Percentiles rank a stretch among this genome's conserved stretches.
Conservation (phyloP, 2,329 filamentous ascomycete genomes). For the Hypoxylon sp. region DNA sequence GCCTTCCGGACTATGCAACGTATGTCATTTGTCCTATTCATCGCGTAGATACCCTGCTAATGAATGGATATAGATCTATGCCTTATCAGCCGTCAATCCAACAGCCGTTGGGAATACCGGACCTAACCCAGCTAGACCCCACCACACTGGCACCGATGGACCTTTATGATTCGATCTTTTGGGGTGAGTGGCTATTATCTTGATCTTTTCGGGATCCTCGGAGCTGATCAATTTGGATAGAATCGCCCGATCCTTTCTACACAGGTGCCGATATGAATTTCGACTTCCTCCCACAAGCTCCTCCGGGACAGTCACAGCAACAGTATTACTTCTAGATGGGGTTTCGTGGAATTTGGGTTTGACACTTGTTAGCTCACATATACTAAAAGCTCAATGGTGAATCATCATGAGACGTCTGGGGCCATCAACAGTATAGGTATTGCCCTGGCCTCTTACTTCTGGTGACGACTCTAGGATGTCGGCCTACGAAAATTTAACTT, state of each 20-base stretch:
- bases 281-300: constrained; percentile 70
- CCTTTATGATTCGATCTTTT: constrained; percentile 75
- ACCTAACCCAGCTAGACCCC: constrained; percentile 64
- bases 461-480: constrained; percentile 12
- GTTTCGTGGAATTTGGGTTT: no score
- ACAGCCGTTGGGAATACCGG: constrained; percentile 53
- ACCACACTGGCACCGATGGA: constrained; percentile 74
- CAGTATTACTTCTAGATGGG: constrained; percentile 65
- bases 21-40: constrained; percentile 38
- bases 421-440: no score
- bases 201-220: constrained; percentile 31
- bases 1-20: constrained; percentile 60
- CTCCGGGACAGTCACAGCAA: constrained; percentile 67
- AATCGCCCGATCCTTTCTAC: constrained; percentile 71
- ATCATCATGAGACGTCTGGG: constrained; percentile 13
- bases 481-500: constrained; percentile 25
- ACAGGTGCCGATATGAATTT: constrained; percentile 69
- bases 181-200: constrained; percentile 61
- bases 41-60: constrained; percentile 8
- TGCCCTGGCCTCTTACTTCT: constrained; percentile 12
- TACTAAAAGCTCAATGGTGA: constrained; percentile 11
- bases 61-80: constrained; percentile 36
- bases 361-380: no score
- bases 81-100: constrained; percentile 52
- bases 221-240: constrained; percentile 51